A percentile compares a stretch with the other conserved stretches of the same genome.
phyloP scores from a whole-genome alignment of 306 rosid species.

The Glycine tomentella region DNA sequence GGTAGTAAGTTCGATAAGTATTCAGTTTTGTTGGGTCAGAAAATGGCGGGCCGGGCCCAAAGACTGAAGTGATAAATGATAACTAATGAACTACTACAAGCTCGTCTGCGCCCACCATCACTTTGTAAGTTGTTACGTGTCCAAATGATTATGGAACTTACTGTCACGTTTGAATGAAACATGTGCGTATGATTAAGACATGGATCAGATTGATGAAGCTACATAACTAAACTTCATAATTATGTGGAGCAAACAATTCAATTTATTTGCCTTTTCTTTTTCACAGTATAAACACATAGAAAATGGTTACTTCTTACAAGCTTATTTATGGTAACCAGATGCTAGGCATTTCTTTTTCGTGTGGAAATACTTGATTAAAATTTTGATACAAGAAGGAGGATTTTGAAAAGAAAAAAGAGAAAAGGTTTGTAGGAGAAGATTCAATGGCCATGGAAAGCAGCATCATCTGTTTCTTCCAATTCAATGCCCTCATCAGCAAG shows the following conservation, averaged over 20 bases:
- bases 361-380: constrained; percentile 15
- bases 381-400: background rate
- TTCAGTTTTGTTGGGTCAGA: background rate
- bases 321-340: constrained; percentile 21
- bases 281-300: background rate
- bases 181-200: background rate
- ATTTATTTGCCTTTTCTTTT: constrained; percentile 10
- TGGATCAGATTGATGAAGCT: background rate
- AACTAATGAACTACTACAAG: background rate
- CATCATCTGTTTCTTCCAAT: constrained; percentile 61
- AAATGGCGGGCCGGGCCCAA: background rate
- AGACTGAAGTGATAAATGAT: background rate
- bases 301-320: constrained; percentile 25
- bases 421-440: background rate
- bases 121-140: background rate
- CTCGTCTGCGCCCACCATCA: background rate
- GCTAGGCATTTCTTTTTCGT: background rate
- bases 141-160: background rate
- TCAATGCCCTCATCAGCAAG: constrained; percentile 69
- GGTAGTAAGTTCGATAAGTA: background rate
- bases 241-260: background rate
- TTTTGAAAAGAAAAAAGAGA: background rate
- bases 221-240: background rate
- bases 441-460: constrained; percentile 51
- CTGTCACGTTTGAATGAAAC: constrained; percentile 6